Conservation (phyloP, 2,329 filamentous ascomycete genomes). For the Blastomyces emzantsi region DNA sequence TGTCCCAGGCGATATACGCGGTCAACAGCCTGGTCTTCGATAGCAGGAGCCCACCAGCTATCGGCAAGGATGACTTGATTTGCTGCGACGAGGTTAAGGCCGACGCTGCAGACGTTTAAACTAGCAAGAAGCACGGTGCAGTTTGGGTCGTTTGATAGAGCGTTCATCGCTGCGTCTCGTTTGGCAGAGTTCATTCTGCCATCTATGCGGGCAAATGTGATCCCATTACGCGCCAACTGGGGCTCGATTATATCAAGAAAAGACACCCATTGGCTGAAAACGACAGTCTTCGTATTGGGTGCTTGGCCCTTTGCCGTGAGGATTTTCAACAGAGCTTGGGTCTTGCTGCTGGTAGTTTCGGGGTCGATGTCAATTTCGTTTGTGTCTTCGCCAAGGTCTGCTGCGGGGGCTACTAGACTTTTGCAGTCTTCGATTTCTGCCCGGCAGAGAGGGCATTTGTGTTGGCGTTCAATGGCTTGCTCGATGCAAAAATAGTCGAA, state of each 20-base stretch:
- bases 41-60: conserved; percentile 87
- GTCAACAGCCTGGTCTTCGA: conserved; percentile 86
- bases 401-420: conserved; percentile 57
- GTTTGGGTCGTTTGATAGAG: conserved; percentile 56
- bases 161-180: conserved; percentile 63
- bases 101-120: conserved; percentile 72
- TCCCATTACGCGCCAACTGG: conserved; percentile 52
- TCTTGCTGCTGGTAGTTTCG: conserved; percentile 67
- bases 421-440: conserved; percentile 53
- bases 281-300: conserved; percentile 62
- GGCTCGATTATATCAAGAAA: conserved; percentile 66
- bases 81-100: conserved; percentile 75
- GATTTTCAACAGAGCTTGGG: conserved; percentile 67
- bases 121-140: conserved; percentile 74
- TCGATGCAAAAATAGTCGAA: conserved; percentile 69
- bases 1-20: conserved; percentile 81
- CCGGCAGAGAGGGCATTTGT: conserved; percentile 79
- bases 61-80: conserved; percentile 79
- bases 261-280: conserved; percentile 76
- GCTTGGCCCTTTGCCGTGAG: conserved; percentile 58
- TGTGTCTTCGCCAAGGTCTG: conserved; percentile 44
- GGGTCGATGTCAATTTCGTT: conserved; percentile 48
- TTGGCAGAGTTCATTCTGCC: conserved; percentile 63
- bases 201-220: conserved; percentile 64
- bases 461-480: conserved; percentile 62